Evolutionary conservation across 257 asterid species (phyloP), one percentile per base, ranked within the genome.

Genomic region (Jacaranda copaia): DNA sequence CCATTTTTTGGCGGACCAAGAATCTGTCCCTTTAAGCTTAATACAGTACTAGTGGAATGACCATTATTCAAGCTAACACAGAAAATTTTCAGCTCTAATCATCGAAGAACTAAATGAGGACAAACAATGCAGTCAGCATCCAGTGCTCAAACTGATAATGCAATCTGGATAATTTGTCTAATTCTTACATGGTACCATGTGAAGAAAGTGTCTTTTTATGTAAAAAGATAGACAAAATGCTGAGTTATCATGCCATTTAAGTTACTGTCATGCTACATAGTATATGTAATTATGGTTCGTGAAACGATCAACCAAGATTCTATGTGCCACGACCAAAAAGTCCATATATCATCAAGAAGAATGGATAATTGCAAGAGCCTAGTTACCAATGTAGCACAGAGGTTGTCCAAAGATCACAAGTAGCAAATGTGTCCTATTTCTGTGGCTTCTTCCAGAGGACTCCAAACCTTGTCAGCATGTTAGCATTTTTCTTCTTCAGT

Each of bases 381-480:
- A 25, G 32, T 25, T 25, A 25, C 32, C 32, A 25, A 25, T 25
- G 32, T 25, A 0, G 32, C 32, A 25, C 32, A 25, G 32, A 25
- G 32, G 32, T 25, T 25, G 32, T 25, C 32, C 32, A 25, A 3
- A 42, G 46, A 42, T 42, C 46, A 42, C 8, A 42, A 42, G 8
- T 2, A 46, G 14, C 52, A 46, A 46, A 46, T 3, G 3, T 11
- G 4, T 48, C 46, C 86, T 87, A 91, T 68, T 85, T 91, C 69
- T 77, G 89, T 60, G 85, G 88, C 80, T 84, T 91, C 89, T 85
- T 91, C 95, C 95, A 89, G 49, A 88, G 62, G 40, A 83, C 86
- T 1, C 93, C 91, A 15, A 90, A 74, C 84, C 87, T 89, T 59
- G 84, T 86, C 43, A 89, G 84, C 95, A 89, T 46, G 69, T 88